Evolutionary conservation across 2,329 filamentous ascomycete species (phyloP).

Genomic region (Colletotrichum tabaci): DNA sequence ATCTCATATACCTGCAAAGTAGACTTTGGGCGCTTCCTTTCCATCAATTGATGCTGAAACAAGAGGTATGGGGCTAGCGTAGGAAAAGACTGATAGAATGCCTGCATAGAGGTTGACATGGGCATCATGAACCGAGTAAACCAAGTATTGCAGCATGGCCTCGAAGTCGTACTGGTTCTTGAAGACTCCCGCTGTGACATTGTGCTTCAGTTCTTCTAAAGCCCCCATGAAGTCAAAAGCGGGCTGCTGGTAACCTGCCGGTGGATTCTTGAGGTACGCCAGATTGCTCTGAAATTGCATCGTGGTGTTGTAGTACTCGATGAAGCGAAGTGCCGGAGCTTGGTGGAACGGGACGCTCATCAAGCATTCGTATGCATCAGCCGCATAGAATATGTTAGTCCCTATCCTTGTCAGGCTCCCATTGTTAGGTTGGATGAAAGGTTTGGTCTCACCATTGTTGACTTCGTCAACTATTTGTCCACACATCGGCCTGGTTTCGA

Average conservation of each 20-base stretch:
- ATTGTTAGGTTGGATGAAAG: background rate
- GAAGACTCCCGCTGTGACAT: slow-evolving; percentile 21
- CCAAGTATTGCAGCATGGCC: slow-evolving; percentile 15
- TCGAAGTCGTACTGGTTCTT: slow-evolving; percentile 30
- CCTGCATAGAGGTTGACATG: slow-evolving; percentile 21
- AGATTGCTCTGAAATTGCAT: slow-evolving; percentile 32
- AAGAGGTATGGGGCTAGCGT: slow-evolving; percentile 13
- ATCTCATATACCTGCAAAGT: slow-evolving; percentile 10
- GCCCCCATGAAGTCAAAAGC: slow-evolving; percentile 14
- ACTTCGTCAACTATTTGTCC: slow-evolving; percentile 22
- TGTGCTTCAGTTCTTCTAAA: slow-evolving; percentile 10
- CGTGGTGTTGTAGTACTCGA: slow-evolving; percentile 32
- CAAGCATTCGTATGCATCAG: slow-evolving; percentile 16
- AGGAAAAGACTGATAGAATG: slow-evolving; percentile 24
- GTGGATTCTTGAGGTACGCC: slow-evolving; percentile 14
- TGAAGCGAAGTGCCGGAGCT: slow-evolving; percentile 23
- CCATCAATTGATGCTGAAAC: slow-evolving; percentile 25
- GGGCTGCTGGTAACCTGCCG: slow-evolving; percentile 25
- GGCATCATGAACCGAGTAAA: slow-evolving; percentile 28
- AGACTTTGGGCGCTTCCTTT: slow-evolving; percentile 21
- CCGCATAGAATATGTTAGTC: slow-evolving; percentile 8
- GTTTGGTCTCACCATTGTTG: slow-evolving; percentile 14
- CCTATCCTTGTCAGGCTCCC: slow-evolving; percentile 1
- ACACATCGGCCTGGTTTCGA: slow-evolving; percentile 6
- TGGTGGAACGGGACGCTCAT: slow-evolving; percentile 23